Conservation (phyloP, 805 yeast species). For the Starmerella bombicola region DNA sequence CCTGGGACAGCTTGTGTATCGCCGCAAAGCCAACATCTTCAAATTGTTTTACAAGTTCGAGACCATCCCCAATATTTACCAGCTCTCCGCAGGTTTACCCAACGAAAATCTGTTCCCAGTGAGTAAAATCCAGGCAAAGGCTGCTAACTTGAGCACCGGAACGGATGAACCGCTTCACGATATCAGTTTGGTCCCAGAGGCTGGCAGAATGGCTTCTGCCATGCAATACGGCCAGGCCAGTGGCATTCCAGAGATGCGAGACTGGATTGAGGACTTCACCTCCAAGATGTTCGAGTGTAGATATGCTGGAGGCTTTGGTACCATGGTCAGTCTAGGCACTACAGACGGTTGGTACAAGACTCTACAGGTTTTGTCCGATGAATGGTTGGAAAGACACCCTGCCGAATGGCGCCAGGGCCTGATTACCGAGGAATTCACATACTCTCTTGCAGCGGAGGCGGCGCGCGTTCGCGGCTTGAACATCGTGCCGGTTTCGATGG, state of each 20-base stretch:
- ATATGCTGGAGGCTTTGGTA: slow-evolving; percentile 20
- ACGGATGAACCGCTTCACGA: slow-evolving; percentile 1
- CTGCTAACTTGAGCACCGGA: slow-evolving; percentile 7
- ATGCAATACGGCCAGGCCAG: slow-evolving; percentile 82
- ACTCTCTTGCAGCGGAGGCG: slow-evolving; percentile 60
- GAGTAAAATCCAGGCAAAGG: slow-evolving; percentile 13
- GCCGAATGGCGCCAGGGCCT: slow-evolving; percentile 42
- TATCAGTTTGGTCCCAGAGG: slow-evolving; percentile 9
- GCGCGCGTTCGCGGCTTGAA: slow-evolving; percentile 50
- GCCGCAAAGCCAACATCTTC: slow-evolving; percentile 22
- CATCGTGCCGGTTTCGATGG: slow-evolving; percentile 57
- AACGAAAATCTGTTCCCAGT: slow-evolving; percentile 22
- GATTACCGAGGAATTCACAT: slow-evolving; percentile 65
- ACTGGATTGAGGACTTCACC: slow-evolving; percentile 45
- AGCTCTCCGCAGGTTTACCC: slow-evolving; percentile 24
- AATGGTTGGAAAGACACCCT: slow-evolving; percentile 20
- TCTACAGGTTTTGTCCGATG: slow-evolving; percentile 21
- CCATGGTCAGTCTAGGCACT: slow-evolving; percentile 20
- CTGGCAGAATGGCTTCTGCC: slow-evolving; percentile 44
- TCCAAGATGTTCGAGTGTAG: slow-evolving; percentile 33
- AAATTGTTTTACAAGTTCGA: slow-evolving; percentile 24
- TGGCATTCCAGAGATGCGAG: slow-evolving; percentile 62
- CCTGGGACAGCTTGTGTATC: slow-evolving; percentile 18
- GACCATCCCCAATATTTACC: slow-evolving; percentile 20
- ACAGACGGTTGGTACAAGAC: slow-evolving; percentile 25